A percentile compares a stretch with the other conserved stretches of the same genome.
Conservation (phyloP, 78 protist species). For the Dictyostelium firmibasis region DNA sequence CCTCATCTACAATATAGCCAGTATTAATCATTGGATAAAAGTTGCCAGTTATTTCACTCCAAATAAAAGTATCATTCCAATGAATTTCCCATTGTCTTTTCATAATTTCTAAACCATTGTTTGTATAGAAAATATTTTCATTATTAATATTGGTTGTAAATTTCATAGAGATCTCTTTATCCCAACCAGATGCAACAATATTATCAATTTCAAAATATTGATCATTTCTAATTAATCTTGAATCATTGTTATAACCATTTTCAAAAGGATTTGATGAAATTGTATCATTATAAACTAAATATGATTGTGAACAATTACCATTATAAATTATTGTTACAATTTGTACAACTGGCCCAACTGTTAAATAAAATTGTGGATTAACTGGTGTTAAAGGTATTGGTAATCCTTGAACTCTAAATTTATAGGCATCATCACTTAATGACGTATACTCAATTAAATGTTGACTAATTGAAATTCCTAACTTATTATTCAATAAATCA, state of each 20-base stretch:
- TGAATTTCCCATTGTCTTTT: conserved; percentile 13
- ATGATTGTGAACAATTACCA: conserved; percentile 24
- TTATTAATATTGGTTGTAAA: conserved; percentile 24
- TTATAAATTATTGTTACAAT: conserved; percentile 23
- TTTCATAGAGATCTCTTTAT: conserved; percentile 40
- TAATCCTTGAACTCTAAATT: conserved; percentile 26
- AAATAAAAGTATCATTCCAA: conserved; percentile 27
- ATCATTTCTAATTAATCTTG: background rate
- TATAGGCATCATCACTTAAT: conserved; percentile 60
- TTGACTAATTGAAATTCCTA: background rate
- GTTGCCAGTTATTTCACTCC: conserved; percentile 37
- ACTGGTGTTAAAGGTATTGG: background rate
- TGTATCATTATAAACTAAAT: conserved; percentile 10
- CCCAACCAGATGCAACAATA: conserved; percentile 40
- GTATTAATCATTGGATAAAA: conserved; percentile 45
- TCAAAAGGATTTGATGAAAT: background rate
- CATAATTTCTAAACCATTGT: conserved; percentile 52
- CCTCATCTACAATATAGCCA: background rate
- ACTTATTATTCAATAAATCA: background rate
- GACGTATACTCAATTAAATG: conserved; percentile 3
- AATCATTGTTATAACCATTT: background rate
- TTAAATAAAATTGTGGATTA: conserved; percentile 44
- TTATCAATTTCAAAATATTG: conserved; percentile 66
- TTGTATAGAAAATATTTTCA: conserved; percentile 8
- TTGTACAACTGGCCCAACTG: conserved; percentile 35